phyloP scores from a whole-genome alignment of 257 asterid species.

The Cynanchum wilfordii region DNA sequence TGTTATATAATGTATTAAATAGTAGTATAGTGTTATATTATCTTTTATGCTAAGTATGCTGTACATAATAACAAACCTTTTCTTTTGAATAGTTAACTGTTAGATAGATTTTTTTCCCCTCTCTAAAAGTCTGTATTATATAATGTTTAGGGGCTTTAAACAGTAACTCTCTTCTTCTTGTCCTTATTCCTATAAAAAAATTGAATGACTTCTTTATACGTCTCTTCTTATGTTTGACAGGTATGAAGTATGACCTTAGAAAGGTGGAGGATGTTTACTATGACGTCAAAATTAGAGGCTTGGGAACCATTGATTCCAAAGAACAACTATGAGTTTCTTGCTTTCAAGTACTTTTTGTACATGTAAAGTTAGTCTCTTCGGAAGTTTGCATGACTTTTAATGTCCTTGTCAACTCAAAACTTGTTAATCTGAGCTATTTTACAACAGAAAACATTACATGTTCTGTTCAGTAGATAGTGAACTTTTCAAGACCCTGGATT shows the following conservation, averaged over 20 bases:
- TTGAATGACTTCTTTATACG: not conserved
- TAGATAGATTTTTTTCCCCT: too few species aligned
- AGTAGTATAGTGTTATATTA: too few species aligned
- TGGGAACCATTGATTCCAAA: conserved; percentile 39
- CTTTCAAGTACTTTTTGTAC: not conserved
- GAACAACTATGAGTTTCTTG: conserved; percentile 24
- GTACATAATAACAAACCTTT: too few species aligned
- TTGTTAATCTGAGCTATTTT: not conserved
- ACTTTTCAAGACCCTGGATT: not conserved
- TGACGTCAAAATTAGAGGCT: conserved; percentile 88
- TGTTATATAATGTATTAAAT: too few species aligned
- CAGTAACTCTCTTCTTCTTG: not conserved
- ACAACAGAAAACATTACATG: too few species aligned
- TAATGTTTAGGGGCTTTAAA: too few species aligned
- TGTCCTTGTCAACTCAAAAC: not conserved
- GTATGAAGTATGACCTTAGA: conserved; percentile 94
- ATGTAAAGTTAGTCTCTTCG: not conserved
- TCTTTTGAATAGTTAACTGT: too few species aligned
- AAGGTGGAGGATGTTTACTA: conserved; percentile 87
- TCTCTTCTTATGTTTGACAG: conserved; percentile 29
- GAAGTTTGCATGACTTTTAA: not conserved
- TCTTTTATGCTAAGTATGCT: too few species aligned
- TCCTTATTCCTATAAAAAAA: not conserved
- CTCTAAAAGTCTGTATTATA: too few species aligned
- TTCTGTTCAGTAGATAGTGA: not conserved